A percentile compares a stretch with the other conserved stretches of the same genome.
These are phyloP conservation scores for Tetratostichococcus sp. DNA, from an alignment of 139 green algal genomes.

Conservation along the genomic window DNA sequence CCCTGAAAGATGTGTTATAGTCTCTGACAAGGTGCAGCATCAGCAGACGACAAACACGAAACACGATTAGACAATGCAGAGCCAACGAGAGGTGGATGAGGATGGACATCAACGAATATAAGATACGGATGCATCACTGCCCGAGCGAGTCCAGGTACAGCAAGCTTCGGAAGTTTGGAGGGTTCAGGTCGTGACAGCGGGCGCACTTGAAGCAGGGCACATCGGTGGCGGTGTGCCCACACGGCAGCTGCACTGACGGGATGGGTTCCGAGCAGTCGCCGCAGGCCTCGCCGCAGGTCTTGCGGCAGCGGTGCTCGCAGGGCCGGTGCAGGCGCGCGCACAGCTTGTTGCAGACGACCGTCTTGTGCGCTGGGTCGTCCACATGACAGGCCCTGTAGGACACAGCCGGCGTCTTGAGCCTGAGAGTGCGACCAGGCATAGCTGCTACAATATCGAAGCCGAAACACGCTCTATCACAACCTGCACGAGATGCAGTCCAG, in stretches of 20 bases:
- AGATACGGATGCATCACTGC: too few species aligned
- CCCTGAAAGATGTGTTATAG: too few species aligned
- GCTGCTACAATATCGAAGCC: too few species aligned
- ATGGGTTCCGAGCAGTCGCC: constrained; percentile 8
- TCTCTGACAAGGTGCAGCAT: too few species aligned
- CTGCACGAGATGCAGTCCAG: too few species aligned
- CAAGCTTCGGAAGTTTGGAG: too few species aligned
- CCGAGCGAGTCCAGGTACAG: too few species aligned
- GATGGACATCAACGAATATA: too few species aligned
- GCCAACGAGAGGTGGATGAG: too few species aligned
- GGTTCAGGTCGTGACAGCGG: neutral
- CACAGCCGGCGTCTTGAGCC: neutral
- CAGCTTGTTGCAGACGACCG: constrained; percentile 18
- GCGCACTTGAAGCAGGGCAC: constrained; percentile 1
- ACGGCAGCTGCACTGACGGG: constrained; percentile 1
- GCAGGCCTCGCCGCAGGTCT: constrained; percentile 8
- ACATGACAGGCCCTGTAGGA: constrained; percentile 14
- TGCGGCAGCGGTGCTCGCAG: constrained; percentile 16
- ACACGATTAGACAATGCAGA: too few species aligned
- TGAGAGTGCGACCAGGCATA: neutral
- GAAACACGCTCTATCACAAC: too few species aligned
- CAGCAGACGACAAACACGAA: too few species aligned
- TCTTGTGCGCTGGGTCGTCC: constrained; percentile 21
- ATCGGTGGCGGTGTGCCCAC: constrained; percentile 7
- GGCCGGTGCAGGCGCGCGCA: constrained; percentile 15